phyloP scores from a whole-genome alignment of 2,329 filamentous ascomycete species.

The Coleophoma eucalyptorum region DNA sequence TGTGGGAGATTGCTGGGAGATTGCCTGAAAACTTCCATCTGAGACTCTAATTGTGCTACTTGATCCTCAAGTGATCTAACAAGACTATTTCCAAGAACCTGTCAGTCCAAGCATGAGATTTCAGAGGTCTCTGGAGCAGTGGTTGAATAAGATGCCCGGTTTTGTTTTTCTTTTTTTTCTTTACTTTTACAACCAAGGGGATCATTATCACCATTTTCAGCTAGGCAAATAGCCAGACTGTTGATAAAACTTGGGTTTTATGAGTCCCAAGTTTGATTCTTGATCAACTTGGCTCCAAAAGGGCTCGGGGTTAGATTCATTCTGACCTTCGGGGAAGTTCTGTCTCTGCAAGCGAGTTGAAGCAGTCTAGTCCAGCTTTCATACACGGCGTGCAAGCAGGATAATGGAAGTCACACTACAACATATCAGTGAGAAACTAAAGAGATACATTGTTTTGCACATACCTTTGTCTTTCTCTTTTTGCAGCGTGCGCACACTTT shows the following conservation, averaged over 20 bases:
- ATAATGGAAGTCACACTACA: conserved; percentile 1
- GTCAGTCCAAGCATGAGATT: too few species aligned
- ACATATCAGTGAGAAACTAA: not conserved
- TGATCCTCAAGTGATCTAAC: conserved; percentile 1
- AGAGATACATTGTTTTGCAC: not conserved
- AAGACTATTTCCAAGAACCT: not conserved
- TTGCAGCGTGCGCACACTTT: conserved; percentile 2
- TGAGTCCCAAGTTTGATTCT: too few species aligned
- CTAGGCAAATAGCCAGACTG: too few species aligned
- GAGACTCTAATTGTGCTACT: conserved; percentile 1
- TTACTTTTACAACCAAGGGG: too few species aligned
- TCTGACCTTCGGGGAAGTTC: not conserved
- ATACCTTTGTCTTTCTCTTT: conserved; percentile 4
- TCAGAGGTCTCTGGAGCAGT: not conserved
- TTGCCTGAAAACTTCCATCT: not conserved
- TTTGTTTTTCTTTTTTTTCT: too few species aligned
- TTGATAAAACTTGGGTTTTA: too few species aligned
- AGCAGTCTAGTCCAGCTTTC: conserved; percentile 1
- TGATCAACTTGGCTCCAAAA: too few species aligned
- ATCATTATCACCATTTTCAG: too few species aligned
- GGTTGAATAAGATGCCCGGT: too few species aligned
- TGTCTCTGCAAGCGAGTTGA: not conserved
- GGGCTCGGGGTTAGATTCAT: not conserved
- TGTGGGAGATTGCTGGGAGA: not conserved
- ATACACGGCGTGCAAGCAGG: conserved; percentile 2